Evolutionary conservation across 345 rosid species (phyloP).

Genomic region (Arabidopsis arenosa): DNA sequence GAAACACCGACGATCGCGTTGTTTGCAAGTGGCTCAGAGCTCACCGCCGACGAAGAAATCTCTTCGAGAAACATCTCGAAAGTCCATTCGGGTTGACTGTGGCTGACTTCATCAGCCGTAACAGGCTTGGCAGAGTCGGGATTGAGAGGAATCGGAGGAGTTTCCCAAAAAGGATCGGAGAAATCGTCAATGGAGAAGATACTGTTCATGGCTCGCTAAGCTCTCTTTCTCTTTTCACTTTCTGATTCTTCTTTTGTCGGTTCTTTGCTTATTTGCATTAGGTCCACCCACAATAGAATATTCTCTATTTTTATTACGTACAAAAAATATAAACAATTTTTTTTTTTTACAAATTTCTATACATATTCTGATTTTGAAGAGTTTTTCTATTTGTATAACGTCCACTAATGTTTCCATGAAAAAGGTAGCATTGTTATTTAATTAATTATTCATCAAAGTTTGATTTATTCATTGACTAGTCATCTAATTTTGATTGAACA

Average conservation of each 20-base stretch:
- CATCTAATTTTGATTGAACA: neutral
- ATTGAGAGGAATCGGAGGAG: constrained; percentile 45
- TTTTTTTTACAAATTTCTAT: too few relatives aligned
- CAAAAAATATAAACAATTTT: neutral
- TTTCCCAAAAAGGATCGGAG: constrained; percentile 69
- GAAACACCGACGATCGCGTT: constrained; percentile 47
- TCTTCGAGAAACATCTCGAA: constrained; percentile 67
- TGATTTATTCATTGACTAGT: neutral
- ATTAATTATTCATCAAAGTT: neutral
- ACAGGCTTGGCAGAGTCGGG: constrained; percentile 16
- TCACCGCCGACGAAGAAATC: constrained; percentile 44
- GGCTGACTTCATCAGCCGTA: constrained; percentile 46
- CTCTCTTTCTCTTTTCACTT: neutral
- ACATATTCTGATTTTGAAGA: neutral
- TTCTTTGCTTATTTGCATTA: constrained; percentile 26
- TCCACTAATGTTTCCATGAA: neutral
- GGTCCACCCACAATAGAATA: constrained; percentile 33
- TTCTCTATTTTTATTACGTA: constrained; percentile 11
- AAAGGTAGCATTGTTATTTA: neutral
- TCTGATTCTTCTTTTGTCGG: constrained; percentile 35
- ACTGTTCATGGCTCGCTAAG: constrained; percentile 45
- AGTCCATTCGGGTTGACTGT: constrained; percentile 71
- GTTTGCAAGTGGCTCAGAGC: constrained; percentile 46
- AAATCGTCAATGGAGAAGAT: constrained; percentile 74
- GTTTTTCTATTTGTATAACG: neutral